Evolutionary conservation across 1,139 yeast species (phyloP), one percentile per base, ranked within the genome.

Genomic region (Candida glucosophila): DNA sequence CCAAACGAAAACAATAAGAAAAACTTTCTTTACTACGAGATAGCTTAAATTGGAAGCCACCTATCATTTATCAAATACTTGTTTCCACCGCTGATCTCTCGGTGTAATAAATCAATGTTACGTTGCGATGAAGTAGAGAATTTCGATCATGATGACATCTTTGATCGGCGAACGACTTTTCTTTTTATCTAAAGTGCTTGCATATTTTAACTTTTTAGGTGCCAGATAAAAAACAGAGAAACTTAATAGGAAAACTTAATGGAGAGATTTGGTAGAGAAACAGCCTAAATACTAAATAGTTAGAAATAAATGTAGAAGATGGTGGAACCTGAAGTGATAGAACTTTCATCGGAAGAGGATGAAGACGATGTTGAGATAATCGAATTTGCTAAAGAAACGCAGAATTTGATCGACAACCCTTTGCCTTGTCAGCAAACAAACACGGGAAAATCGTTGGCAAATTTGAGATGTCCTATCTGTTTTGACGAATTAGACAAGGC

Each of bases 391-490:
- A 44, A 48, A 20, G 56, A 57, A 25, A 60, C 69, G 3, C 50
- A 56, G 26, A 44, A 47, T 16, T 43, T 64, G 14, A 44, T 64
- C 11, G 41, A 52, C 15, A 44, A 54, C 26, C 55, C 57, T 5
- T 44, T 39, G 25, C 44, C 37, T 20, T 34, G 44, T 9, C 40
- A 44, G 5, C 44, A 47, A 15, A 31, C 31, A 2, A 40, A 41
- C 22, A 36, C 41, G 10, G 47, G 54, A 19, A 62, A 62, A 40
- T 51, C 46, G 22, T 39, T 64, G 24, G 43, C 52, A 11, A 63
- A 59, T 31, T 43, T 58, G 11, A 61, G 60, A 36, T 64, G 71
- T 36, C 71, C 71, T 12, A 59, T 64, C 13, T 64, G 71, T 38
- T 63, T 64, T 36, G 71, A 64, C 31, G 49, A 52, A n/a, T 41